Evolutionary conservation across 2,329 filamentous ascomycete genomes (phyloP).

Genomic region (Alternaria tenuissima): DNA sequence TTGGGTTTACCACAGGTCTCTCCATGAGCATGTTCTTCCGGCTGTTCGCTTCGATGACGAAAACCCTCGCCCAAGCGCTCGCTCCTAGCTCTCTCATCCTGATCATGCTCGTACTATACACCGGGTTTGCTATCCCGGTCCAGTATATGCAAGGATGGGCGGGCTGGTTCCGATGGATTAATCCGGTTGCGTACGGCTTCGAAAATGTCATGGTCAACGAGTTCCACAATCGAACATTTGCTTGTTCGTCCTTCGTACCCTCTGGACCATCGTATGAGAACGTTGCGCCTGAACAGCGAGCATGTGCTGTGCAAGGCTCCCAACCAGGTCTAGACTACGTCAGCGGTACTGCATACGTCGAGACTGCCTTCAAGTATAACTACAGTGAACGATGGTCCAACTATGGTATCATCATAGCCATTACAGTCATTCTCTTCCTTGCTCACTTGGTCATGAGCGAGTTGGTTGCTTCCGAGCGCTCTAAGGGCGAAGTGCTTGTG

Average conservation of each 20-base stretch:
- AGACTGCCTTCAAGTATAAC: constrained; percentile 39
- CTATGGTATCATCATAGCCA: constrained; percentile 70
- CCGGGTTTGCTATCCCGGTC: constrained; percentile 72
- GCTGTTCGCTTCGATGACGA: constrained; percentile 75
- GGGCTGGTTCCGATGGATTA: constrained; percentile 68
- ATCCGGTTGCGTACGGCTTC: constrained; percentile 79
- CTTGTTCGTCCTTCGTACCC: constrained; percentile 50
- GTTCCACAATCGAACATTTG: constrained; percentile 34
- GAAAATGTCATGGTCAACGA: constrained; percentile 83
- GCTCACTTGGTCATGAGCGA: constrained; percentile 70
- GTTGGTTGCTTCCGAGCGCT: constrained; percentile 67
- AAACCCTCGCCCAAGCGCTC: constrained; percentile 66
- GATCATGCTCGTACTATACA: constrained; percentile 68
- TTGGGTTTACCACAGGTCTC: constrained; percentile 64
- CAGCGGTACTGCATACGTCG: constrained; percentile 45
- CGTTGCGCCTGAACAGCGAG: constrained; percentile 36
- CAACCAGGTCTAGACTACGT: constrained; percentile 46
- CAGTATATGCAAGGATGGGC: constrained; percentile 60
- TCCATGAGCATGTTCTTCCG: constrained; percentile 86
- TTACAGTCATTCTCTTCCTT: constrained; percentile 67
- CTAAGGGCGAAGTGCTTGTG: constrained; percentile 73
- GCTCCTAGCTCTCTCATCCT: constrained; percentile 64
- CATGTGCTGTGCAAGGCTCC: constrained; percentile 49
- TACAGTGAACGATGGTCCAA: constrained; percentile 61
- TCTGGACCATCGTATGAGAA: constrained; percentile 45